phyloP scores from a whole-genome alignment of 495 filamentous ascomycete genomes.

The Penicillium dipodomyicola region DNA sequence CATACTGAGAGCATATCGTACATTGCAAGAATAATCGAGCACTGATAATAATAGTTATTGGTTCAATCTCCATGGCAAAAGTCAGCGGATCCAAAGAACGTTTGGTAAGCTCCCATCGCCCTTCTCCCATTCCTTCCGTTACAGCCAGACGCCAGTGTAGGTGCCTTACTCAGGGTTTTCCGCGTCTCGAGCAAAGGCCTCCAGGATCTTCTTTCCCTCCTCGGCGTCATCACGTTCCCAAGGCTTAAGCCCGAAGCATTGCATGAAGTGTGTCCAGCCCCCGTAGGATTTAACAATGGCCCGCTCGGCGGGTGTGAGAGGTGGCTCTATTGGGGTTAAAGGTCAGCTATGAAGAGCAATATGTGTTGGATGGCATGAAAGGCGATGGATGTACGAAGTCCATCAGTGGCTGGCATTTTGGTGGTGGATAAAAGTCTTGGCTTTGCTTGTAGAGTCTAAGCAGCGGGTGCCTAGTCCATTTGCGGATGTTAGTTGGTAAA shows the following conservation, averaged over 20 bases:
- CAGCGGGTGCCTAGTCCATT: background rate
- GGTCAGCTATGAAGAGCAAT: background rate
- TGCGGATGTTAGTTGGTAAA: background rate
- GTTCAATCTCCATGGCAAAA: background rate
- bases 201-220: conserved; percentile 29
- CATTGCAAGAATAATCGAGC: background rate
- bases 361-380: background rate
- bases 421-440: background rate
- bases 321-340: conserved; percentile 27
- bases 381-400: background rate
- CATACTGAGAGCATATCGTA: background rate
- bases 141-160: background rate
- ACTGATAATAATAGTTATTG: background rate
- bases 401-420: conserved; percentile 14
- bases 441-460: background rate
- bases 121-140: background rate
- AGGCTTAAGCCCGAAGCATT: conserved; percentile 28
- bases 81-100: background rate
- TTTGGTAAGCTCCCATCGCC: background rate
- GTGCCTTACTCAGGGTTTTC: background rate
- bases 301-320: conserved; percentile 29
- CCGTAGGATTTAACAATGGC: conserved; percentile 34
- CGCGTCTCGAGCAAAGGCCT: conserved; percentile 3
- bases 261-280: conserved; percentile 33
- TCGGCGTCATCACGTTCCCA: conserved; percentile 27